Percentiles rank a stretch among this genome's conserved stretches.
These are phyloP conservation scores for Carex myosuroides DNA, from an alignment of 176 grass and related monocot genomes.

Conservation along the genomic window DNA sequence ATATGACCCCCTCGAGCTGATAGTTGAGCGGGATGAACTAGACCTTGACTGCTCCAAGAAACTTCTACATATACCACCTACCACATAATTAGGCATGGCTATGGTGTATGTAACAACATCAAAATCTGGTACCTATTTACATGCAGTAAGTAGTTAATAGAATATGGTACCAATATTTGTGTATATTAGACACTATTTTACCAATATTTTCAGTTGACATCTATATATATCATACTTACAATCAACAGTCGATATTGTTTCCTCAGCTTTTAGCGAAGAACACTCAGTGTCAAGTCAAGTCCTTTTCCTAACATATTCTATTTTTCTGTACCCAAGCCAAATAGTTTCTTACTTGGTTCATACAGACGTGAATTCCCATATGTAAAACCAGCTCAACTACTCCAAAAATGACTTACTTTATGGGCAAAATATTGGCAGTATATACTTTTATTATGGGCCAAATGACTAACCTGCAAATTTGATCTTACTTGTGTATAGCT, in stretches of 20 bases:
- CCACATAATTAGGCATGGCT: slow-evolving; percentile 84
- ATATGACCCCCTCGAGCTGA: slow-evolving; percentile 28
- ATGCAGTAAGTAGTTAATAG: neutral
- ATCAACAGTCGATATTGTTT: neutral
- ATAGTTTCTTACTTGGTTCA: neutral
- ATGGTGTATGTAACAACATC: slow-evolving; percentile 80
- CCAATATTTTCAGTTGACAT: neutral
- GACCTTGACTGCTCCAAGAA: slow-evolving; percentile 55
- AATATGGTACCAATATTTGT: neutral
- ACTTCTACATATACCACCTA: slow-evolving; percentile 66
- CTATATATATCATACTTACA: neutral
- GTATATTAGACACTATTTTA: neutral
- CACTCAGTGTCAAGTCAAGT: neutral
- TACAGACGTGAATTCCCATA: neutral
- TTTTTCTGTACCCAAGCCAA: neutral
- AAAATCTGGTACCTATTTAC: slow-evolving; percentile 77
- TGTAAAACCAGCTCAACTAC: neutral
- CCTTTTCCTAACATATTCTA: neutral
- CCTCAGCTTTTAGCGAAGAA: neutral
- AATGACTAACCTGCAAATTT: neutral
- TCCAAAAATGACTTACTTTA: neutral
- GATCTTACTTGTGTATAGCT: neutral
- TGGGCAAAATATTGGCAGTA: neutral
- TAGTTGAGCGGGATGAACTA: slow-evolving; percentile 53
- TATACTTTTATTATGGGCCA: neutral